These are phyloP conservation scores for Ilyonectria mors-panacis DNA, from an alignment of 2,329 filamentous ascomycete species.

Conservation along the genomic window DNA sequence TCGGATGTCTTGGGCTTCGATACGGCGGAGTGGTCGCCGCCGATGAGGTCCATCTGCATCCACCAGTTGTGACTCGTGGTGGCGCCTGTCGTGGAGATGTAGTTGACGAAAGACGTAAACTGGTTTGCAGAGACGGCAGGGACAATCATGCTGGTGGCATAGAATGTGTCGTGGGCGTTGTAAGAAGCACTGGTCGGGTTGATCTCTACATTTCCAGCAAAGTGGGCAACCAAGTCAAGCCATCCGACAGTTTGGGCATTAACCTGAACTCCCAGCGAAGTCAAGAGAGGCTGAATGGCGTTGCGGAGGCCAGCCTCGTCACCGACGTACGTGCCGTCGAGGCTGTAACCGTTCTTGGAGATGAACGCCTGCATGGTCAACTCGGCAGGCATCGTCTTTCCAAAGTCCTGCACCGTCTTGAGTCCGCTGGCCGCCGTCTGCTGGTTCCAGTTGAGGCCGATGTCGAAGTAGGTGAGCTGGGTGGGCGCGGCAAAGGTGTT, in stretches of 20 bases:
- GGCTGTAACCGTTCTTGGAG: slow-evolving; percentile 35
- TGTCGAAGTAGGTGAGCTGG: slow-evolving; percentile 42
- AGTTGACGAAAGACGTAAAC: slow-evolving; percentile 47
- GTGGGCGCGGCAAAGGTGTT: slow-evolving; percentile 44
- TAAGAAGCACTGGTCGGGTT: slow-evolving; percentile 46
- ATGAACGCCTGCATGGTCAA: slow-evolving; percentile 48
- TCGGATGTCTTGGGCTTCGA: slow-evolving; percentile 47
- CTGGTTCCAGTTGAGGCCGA: slow-evolving; percentile 42
- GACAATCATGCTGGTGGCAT: slow-evolving; percentile 49
- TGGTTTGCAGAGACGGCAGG: slow-evolving; percentile 39
- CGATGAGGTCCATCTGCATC: slow-evolving; percentile 52
- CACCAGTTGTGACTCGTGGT: slow-evolving; percentile 44
- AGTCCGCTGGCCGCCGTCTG: slow-evolving; percentile 40
- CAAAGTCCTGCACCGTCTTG: slow-evolving; percentile 47
- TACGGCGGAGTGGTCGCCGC: slow-evolving; percentile 55
- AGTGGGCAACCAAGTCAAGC: slow-evolving; percentile 47
- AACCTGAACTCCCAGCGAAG: slow-evolving; percentile 34
- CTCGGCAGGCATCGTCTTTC: slow-evolving; percentile 46
- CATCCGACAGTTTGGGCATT: slow-evolving; percentile 41
- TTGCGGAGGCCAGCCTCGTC: slow-evolving; percentile 34
- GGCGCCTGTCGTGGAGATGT: slow-evolving; percentile 36
- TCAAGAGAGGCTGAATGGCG: slow-evolving; percentile 38
- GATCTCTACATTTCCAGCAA: slow-evolving; percentile 34
- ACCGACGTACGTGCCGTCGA: slow-evolving; percentile 48
- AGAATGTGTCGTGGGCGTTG: slow-evolving; percentile 50